Conservation (phyloP, 257 asterid species). For the Solanum virginianum region DNA sequence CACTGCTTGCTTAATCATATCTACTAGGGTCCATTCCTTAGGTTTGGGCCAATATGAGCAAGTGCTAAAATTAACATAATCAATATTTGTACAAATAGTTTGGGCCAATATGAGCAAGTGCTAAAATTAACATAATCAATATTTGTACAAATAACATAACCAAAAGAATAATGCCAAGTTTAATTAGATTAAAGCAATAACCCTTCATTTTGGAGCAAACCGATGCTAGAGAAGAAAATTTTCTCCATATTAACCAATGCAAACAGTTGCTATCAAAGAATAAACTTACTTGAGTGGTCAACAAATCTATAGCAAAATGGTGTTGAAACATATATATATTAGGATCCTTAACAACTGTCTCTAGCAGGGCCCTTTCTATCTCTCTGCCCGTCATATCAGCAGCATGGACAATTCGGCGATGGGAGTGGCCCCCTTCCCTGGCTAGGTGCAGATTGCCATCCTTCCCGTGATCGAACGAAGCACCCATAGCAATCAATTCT, state of each 20-base stretch:
- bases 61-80: not conserved
- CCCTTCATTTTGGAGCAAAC: not conserved
- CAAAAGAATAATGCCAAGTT: not conserved
- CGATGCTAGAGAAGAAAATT: not conserved
- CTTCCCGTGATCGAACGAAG: conserved; percentile 96
- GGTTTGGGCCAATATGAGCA: not conserved
- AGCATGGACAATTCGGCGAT: conserved; percentile 90
- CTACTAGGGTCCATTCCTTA: not conserved
- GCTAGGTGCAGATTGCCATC: conserved; percentile 98
- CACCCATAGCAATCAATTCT: conserved; percentile 98
- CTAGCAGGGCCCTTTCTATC: conserved; percentile 85
- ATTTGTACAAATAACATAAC: not conserved
- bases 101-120: not conserved
- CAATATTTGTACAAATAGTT: not conserved
- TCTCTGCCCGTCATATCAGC: conserved; percentile 99
- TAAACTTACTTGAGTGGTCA: conserved; percentile 65
- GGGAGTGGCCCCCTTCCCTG: conserved; percentile 99
- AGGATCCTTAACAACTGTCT: conserved; percentile 77
- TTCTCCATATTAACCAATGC: not conserved
- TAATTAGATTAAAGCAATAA: not conserved
- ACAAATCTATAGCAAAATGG: conserved; percentile 88
- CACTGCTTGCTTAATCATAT: not conserved
- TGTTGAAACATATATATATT: conserved; percentile 80
- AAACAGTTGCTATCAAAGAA: not conserved
- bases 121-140: not conserved